Base-by-base conservation (phyloP, 2,329 filamentous ascomycete genomes). In the Claviceps digitariae region DNA sequence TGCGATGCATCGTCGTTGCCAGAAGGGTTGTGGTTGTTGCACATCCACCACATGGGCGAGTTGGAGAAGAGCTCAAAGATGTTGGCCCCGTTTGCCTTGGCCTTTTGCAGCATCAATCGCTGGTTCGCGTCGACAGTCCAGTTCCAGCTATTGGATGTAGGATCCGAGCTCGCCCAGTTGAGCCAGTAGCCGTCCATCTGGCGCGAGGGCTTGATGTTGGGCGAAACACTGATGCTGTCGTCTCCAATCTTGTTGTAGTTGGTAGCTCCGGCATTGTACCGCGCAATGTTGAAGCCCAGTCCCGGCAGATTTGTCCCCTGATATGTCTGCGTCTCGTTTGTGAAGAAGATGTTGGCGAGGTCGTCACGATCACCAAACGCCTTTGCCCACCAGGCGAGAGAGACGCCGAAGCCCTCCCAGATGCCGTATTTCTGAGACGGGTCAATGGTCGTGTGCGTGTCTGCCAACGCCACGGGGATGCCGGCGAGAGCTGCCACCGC, bases 41-140 rank as follows among this genome's bases (percentile, higher is more conserved):
- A 63, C 68, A 70, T 70, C 71, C 71, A 73, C 71, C 70, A 73
- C 67, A 72, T 69, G 8, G 71, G 71, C 1, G 67, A 67, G 60
- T 72, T 72, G 46, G 66, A 69, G 59, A 73, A 73, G 1, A 87
- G 60, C 57, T 71, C 68, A 51, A 72, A 64, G 10, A 59, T 60
- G 54, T 67, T 62, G 12, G 66, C 70, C 8, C 69, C 70, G 9
- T 63, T 60, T 25, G 55, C 57, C 23, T 62, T 58, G 5, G 71
- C 71, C 55, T 70, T 70, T 34, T 57, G 55, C 51, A 72, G 55
- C 66, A 72, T 70, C 13, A 58, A 49, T 13, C 71, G 65, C 60
- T 73, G 71, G 48, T 67, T 68, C 2, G 59, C 61, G 55, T 73
- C 71, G 7, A 66, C 67, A 9, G 57, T 60, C 71, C 70, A 73